These are phyloP conservation scores for Colletotrichum limetticola DNA, from an alignment of 2,329 filamentous ascomycete species.

Conservation along the genomic window DNA sequence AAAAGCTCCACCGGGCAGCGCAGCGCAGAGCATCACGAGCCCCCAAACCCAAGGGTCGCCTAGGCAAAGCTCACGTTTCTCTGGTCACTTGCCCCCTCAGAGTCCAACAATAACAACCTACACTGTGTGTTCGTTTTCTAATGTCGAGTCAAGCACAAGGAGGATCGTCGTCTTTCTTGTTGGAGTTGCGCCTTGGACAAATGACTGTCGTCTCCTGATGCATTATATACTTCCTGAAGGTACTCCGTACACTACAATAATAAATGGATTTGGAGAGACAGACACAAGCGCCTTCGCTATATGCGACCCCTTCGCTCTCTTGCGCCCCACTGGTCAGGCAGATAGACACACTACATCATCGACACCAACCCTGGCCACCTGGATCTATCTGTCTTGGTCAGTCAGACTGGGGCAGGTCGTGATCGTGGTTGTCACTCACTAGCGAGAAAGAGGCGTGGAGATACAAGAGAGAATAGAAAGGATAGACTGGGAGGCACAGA, in stretches of 20 bases:
- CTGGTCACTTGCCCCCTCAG: not conserved
- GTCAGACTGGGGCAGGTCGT: not conserved
- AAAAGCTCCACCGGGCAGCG: constrained; percentile 24
- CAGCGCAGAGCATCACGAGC: constrained; percentile 33
- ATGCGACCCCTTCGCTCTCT: not conserved
- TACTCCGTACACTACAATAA: not conserved
- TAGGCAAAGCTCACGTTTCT: not conserved
- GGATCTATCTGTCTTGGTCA: not conserved
- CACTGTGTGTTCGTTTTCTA: not conserved
- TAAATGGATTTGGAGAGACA: not conserved
- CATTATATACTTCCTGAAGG: too few species aligned
- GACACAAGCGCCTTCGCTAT: not conserved
- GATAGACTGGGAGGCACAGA: not conserved
- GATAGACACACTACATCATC: not conserved
- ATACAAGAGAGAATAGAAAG: not conserved
- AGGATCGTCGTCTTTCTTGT: not conserved
- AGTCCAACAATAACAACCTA: not conserved
- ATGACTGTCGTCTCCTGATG: not conserved
- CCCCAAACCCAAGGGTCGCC: constrained; percentile 20
- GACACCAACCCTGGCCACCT: not conserved
- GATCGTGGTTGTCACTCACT: not conserved
- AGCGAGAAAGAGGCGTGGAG: not conserved
- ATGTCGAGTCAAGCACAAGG: not conserved
- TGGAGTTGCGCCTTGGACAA: not conserved
- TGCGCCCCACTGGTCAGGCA: not conserved